These are phyloP conservation scores for Oxytropis ochrocephala DNA, from an alignment of 306 rosid genomes.

Conservation along the genomic window DNA sequence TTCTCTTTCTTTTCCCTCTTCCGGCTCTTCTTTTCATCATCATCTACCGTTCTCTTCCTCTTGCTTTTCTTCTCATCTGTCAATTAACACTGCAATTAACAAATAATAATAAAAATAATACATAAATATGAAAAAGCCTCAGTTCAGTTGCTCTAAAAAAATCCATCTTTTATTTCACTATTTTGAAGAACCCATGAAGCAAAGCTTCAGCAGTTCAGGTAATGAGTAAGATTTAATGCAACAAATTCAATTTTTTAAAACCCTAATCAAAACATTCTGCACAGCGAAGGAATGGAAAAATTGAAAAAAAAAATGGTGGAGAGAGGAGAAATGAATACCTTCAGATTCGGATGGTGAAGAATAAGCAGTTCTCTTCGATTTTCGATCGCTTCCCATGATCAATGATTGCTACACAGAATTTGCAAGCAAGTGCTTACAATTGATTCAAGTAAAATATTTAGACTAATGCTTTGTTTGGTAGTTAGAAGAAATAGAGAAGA, in stretches of 20 bases:
- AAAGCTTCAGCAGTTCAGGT: background rate
- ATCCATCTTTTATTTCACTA: background rate
- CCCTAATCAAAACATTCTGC: background rate
- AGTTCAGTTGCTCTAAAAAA: background rate
- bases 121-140: too few species aligned
- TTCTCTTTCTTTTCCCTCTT: conserved; percentile 60
- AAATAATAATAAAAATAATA: background rate
- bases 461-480: too few species aligned
- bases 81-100: conserved; percentile 6
- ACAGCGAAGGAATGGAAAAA: background rate
- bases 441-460: background rate
- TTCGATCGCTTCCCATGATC: conserved; percentile 78
- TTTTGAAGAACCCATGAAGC: background rate
- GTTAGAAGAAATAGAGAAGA: too few species aligned
- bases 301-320: too few species aligned
- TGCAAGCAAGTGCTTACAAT: background rate
- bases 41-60: conserved; percentile 57
- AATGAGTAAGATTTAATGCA: background rate
- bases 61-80: conserved; percentile 64
- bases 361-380: conserved; percentile 38
- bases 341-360: conserved; percentile 54
- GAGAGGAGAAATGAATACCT: conserved; percentile 31
- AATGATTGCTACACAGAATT: conserved; percentile 16
- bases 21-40: conserved; percentile 48
- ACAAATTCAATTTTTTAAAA: background rate